Evolutionary conservation across 768 basidiomycete species (phyloP), one percentile per base, ranked within the genome.

Genomic region (Filobasidium floriforme): DNA sequence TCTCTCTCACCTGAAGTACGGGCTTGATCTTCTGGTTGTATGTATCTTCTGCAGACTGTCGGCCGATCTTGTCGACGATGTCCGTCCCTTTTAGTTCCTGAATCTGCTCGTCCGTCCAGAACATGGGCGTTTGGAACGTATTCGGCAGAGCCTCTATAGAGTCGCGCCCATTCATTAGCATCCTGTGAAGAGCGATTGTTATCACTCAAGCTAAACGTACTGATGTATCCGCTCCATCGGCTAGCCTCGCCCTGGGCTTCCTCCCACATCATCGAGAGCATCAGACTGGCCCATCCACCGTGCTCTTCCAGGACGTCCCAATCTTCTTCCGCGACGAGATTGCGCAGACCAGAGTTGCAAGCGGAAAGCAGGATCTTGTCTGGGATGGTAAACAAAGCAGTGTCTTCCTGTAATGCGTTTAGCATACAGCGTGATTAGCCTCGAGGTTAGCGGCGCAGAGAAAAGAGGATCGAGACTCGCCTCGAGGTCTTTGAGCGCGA

Each of bases 181-280:
- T 7, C n/a, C 26, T 7, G 41, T 49, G 18, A n/a, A 24, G 15
- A 44, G 22, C 55, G n/a, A 32, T 44, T 41, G 9, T 24, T 6
- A 1, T 19, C 6, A 3, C 14, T n/a, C 1, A 5, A 40, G 10
- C 28, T 24, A 59, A 22, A 54, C 14, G 19, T 65, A 89, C 89
- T 80, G 14, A 93, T 81, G 79, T 93, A 94, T 11, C 81, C 81
- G 6, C 76, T 73, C 92, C 91, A 90, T 62, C 80, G 85, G 59
- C 89, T 88, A 22, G 81, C 73, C 2, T 80, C 65, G 0, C 86
- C 86, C 69, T 82, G 82, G 3, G 86, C 84, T 62, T 84, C 84
- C 78, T 99, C 96, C 89, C 90, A 96, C 89, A 98, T 90, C 86
- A 99, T 88, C 69, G 87, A 89, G 44, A 98, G 81, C 66, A 99